Evolutionary conservation across 2,329 filamentous ascomycete genomes (phyloP).

Genomic region (Endocalyx cinctus): DNA sequence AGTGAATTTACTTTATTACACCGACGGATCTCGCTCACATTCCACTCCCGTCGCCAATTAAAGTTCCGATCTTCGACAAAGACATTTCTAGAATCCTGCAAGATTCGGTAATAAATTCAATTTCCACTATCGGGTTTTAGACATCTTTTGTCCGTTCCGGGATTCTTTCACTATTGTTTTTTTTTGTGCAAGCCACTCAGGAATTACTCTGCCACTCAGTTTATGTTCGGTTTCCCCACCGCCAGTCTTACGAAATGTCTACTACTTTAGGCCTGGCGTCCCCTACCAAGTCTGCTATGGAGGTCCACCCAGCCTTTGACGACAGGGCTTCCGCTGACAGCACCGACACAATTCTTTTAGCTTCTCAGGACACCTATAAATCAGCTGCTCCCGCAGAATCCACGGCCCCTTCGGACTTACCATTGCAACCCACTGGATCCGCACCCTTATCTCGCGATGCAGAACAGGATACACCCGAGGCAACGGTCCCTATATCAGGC

Average conservation of each 20-base stretch:
- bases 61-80: no score
- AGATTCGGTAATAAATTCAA: slow-evolving; percentile 1
- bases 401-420: slow-evolving; percentile 15
- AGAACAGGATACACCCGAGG: slow-evolving; percentile 10
- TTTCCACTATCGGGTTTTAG: neutral
- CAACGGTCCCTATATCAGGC: slow-evolving; percentile 19
- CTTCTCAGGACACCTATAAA: no score
- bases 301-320: slow-evolving; percentile 17
- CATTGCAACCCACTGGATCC: slow-evolving; percentile 7
- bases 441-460: slow-evolving; percentile 17
- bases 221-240: no score
- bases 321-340: no score
- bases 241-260: no score
- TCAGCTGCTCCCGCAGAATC: no score
- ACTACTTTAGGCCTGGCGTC: slow-evolving; percentile 17
- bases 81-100: neutral
- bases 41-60: no score
- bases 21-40: no score
- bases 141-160: neutral
- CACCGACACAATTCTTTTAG: no score
- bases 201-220: neutral
- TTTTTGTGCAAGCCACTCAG: neutral
- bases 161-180: slow-evolving; percentile 1
- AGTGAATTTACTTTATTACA: no score
- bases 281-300: slow-evolving; percentile 18